phyloP scores from a whole-genome alignment of 1,284 basidiomycete genomes.

The Fereydounia khargensis region DNA sequence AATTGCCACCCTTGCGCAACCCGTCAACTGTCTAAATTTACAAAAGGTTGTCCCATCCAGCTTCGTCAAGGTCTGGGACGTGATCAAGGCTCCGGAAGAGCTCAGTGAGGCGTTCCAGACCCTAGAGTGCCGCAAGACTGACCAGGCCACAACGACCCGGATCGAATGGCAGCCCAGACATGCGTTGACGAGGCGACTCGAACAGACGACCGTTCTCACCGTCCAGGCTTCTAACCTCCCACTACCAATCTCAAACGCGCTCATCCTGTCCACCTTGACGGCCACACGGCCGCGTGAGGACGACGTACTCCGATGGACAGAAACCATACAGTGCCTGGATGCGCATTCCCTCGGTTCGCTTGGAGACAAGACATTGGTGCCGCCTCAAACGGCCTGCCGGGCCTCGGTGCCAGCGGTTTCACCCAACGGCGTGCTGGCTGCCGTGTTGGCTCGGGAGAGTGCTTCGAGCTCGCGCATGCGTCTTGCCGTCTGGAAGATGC shows the following conservation, averaged over 20 bases:
- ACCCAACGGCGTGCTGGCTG: conserved; percentile 22
- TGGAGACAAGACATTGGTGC: too few relatives aligned
- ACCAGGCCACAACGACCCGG: conserved; percentile 14
- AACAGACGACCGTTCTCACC: background rate
- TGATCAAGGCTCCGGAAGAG: conserved; percentile 12
- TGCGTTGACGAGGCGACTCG: background rate
- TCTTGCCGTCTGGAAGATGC: background rate
- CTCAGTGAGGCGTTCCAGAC: conserved; percentile 27
- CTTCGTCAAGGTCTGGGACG: conserved; percentile 17
- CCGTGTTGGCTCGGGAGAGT: conserved; percentile 1
- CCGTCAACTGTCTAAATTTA: too few relatives aligned
- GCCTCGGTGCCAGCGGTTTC: conserved; percentile 7
- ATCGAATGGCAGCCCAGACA: conserved; percentile 21
- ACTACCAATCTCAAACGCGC: background rate
- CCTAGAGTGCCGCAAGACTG: conserved; percentile 29
- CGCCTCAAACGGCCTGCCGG: background rate
- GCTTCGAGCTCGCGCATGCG: background rate
- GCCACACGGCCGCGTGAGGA: too few relatives aligned
- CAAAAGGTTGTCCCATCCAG: too few relatives aligned
- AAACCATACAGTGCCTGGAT: background rate
- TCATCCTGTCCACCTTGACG: too few relatives aligned
- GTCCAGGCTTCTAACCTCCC: too few relatives aligned
- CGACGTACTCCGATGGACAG: background rate
- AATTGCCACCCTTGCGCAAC: too few relatives aligned
- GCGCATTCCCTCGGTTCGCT: background rate